Evolutionary conservation across 208 protist species (phyloP).

Genomic region (Leishmania martiniquensis): DNA sequence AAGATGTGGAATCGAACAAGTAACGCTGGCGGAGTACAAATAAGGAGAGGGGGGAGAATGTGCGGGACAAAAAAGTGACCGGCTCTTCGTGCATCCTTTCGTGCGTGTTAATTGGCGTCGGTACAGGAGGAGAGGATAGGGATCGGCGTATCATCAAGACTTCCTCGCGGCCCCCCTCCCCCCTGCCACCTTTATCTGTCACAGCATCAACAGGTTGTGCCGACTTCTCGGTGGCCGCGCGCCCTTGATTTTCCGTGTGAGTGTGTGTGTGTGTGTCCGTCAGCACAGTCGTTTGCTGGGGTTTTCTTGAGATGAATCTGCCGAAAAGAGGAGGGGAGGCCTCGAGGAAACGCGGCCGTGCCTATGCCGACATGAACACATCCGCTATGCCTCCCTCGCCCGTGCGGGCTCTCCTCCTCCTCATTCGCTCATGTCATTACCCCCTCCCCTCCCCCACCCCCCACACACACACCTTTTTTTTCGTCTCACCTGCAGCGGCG

Average conservation of each 20-base stretch:
- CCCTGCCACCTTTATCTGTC: not conserved
- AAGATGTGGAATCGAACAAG: constrained; percentile 47
- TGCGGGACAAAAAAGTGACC: not conserved
- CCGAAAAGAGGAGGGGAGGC: not conserved
- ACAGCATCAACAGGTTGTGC: not conserved
- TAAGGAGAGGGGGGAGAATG: not conserved
- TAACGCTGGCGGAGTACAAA: not conserved
- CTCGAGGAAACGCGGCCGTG: not conserved
- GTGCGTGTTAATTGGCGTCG: not conserved
- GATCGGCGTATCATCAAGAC: not conserved
- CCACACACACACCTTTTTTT: too few relatives aligned
- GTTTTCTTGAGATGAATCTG: not conserved
- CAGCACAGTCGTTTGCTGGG: not conserved
- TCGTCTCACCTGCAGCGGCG: too few relatives aligned
- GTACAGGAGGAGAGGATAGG: not conserved
- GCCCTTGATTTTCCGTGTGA: too few relatives aligned
- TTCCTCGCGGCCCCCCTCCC: not conserved
- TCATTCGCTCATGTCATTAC: not conserved
- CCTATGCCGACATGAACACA: not conserved
- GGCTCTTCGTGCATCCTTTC: not conserved
- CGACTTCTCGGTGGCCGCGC: too few relatives aligned
- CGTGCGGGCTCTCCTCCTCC: not conserved
- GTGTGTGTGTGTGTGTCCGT: not conserved
- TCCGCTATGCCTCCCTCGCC: not conserved
- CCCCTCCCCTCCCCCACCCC: not conserved